Conservation (phyloP, 2,329 filamentous ascomycete species). For the Cryphonectria parasitica region DNA sequence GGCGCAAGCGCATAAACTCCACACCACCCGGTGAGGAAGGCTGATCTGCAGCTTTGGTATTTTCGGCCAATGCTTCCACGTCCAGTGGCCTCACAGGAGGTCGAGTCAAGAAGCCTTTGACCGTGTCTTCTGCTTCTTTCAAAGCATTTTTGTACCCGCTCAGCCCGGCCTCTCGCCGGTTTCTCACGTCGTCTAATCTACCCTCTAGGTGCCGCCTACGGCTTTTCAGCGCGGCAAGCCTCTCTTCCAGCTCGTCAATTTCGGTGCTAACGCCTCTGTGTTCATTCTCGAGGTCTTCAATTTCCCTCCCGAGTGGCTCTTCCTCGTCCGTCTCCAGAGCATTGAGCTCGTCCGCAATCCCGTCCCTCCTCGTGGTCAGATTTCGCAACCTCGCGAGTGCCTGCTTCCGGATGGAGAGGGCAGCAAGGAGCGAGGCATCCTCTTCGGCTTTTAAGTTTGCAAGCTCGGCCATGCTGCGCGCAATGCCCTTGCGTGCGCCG, state of each 20-base stretch:
- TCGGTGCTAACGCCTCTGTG: slow-evolving; percentile 59
- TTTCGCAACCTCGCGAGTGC: slow-evolving; percentile 62
- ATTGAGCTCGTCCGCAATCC: slow-evolving; percentile 56
- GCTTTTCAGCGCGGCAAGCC: slow-evolving; percentile 63
- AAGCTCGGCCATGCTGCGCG: slow-evolving; percentile 65
- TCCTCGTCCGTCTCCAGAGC: slow-evolving; percentile 59
- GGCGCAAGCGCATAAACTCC: slow-evolving; percentile 64
- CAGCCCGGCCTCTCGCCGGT: slow-evolving; percentile 69
- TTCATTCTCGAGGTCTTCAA: slow-evolving; percentile 62
- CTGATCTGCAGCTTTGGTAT: slow-evolving; percentile 27
- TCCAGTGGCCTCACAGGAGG: slow-evolving; percentile 61
- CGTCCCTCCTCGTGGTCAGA: slow-evolving; percentile 53
- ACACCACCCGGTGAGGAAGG: slow-evolving; percentile 44
- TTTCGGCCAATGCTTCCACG: slow-evolving; percentile 43
- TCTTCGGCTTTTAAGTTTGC: slow-evolving; percentile 71
- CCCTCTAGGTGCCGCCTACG: slow-evolving; percentile 62
- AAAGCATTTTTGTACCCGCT: slow-evolving; percentile 72
- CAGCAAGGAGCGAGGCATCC: slow-evolving; percentile 60
- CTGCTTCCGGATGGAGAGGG: slow-evolving; percentile 59
- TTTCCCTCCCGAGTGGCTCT: slow-evolving; percentile 62
- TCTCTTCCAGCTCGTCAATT: slow-evolving; percentile 68
- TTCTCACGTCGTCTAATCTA: slow-evolving; percentile 65
- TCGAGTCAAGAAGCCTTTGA: slow-evolving; percentile 60
- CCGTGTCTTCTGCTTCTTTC: slow-evolving; percentile 66
- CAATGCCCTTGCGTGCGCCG: slow-evolving; percentile 67